phyloP scores from a whole-genome alignment of 495 filamentous ascomycete genomes.

The Aspergillus biplanus region DNA sequence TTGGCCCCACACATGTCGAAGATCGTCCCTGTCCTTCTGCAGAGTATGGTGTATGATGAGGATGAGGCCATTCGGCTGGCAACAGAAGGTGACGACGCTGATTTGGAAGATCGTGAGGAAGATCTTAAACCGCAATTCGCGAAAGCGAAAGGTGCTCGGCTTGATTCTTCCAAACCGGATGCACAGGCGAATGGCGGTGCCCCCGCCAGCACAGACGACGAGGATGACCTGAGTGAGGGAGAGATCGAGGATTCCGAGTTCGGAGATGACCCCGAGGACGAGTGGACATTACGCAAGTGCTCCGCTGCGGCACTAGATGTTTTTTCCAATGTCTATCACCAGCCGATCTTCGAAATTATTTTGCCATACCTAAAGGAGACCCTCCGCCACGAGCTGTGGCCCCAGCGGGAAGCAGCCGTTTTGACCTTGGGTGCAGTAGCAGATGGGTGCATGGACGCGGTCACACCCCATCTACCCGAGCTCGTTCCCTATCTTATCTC shows the following conservation, averaged over 20 bases:
- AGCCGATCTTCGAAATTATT: slow-evolving; percentile 85
- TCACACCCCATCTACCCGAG: slow-evolving; percentile 88
- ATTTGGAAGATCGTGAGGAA: slow-evolving; percentile 84
- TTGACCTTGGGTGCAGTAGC: slow-evolving; percentile 94
- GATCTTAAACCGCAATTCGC: slow-evolving; percentile 95
- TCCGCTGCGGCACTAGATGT: slow-evolving; percentile 96
- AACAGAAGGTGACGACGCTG: slow-evolving; percentile 85
- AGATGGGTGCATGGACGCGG: slow-evolving; percentile 88
- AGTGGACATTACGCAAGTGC: slow-evolving; percentile 96
- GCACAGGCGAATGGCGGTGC: slow-evolving; percentile 57
- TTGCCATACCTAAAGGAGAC: slow-evolving; percentile 92
- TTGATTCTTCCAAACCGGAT: slow-evolving; percentile 51
- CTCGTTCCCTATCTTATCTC: slow-evolving; percentile 90
- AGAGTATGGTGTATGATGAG: slow-evolving; percentile 95
- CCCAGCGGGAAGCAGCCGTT: slow-evolving; percentile 90
- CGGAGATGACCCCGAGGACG: slow-evolving; percentile 75
- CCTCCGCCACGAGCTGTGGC: slow-evolving; percentile 86
- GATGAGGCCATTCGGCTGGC: slow-evolving; percentile 87
- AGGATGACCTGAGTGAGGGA: slow-evolving; percentile 83
- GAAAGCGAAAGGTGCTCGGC: slow-evolving; percentile 63
- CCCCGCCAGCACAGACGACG: slow-evolving; percentile 44
- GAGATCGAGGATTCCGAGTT: slow-evolving; percentile 82
- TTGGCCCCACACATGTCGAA: slow-evolving; percentile 78
- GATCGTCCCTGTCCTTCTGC: slow-evolving; percentile 87
- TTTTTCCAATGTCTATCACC: slow-evolving; percentile 86